Evolutionary conservation across 139 green algal genomes (phyloP), one percentile per base, ranked within the genome.

Genomic region (Picochlorum sp.): DNA sequence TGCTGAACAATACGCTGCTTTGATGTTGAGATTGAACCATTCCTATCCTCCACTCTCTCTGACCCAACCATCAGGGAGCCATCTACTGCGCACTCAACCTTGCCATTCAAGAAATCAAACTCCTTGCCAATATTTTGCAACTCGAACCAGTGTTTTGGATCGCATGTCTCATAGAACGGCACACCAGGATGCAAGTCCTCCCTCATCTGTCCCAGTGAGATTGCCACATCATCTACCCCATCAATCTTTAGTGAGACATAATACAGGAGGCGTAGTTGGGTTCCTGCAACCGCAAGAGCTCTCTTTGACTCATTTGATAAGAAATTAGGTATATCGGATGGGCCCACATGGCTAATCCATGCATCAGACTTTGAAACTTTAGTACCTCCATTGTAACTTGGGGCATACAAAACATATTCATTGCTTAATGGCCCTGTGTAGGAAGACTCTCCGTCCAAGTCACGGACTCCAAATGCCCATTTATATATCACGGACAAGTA

Each of bases 181-280:
- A 41, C 2, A 14, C 4, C 28, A 7, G 28, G 28, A 30, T 41
- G 34, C 34, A 11, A 41, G 7, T 41, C 34, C 5, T 41, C 34
- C 34, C 7, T 3, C 8, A 14, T 41, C 34, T 41, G 34, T 11
- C 34, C 34, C 7, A 41, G 34, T 14, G 34, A 41, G 8, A 41
- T 41, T 41, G 34, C 47, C 6, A 54, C 18, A 21, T 21, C n/a
- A 26, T 20, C 16, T 54, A 54, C 47, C 16, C n/a, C 18, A 54
- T 54, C n/a, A 10, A 54, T 7, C n/a, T 54, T 54, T 24, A 21
- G 18, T 54, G 16, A 20, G 47, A 66, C 11, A 13, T 34, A 58
- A 20, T 66, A 18, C 46, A 66, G n/a, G 14, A 66, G 24, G 4
- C 61, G 15, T 20, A 66, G n/a, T 20, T 66, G 61, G 7, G 34